These are phyloP conservation scores for Fermentozyma sake DNA, from an alignment of 1,139 yeast species.

Conservation along the genomic window DNA sequence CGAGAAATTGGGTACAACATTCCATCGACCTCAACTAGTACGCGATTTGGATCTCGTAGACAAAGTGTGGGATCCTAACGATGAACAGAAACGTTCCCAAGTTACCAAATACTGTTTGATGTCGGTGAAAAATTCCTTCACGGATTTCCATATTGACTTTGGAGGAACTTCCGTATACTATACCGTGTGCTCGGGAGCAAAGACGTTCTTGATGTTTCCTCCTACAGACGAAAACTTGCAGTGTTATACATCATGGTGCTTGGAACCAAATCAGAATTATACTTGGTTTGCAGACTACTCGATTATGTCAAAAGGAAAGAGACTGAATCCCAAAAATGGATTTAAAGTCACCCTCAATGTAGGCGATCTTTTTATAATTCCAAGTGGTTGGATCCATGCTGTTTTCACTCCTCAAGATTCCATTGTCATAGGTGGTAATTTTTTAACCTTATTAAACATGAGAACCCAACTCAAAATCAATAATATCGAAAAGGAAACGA, in stretches of 20 bases:
- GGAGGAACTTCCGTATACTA: slow-evolving; percentile 93
- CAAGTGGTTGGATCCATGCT: slow-evolving; percentile 93
- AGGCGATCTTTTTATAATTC: slow-evolving; percentile 79
- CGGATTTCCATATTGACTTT: slow-evolving; percentile 89
- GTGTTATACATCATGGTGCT: slow-evolving; percentile 71
- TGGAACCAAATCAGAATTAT: slow-evolving; percentile 55
- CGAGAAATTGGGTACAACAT: slow-evolving; percentile 45
- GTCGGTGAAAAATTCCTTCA: slow-evolving; percentile 78
- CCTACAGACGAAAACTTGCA: slow-evolving; percentile 62
- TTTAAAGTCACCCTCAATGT: slow-evolving; percentile 56
- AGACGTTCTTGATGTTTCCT: slow-evolving; percentile 73
- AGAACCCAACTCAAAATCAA: slow-evolving; percentile 58
- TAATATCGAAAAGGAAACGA: slow-evolving; percentile 59
- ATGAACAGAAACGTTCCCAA: slow-evolving; percentile 46
- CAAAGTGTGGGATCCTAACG: slow-evolving; percentile 49
- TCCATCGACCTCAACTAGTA: slow-evolving; percentile 65
- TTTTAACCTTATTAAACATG: slow-evolving; percentile 61
- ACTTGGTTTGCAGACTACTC: slow-evolving; percentile 62
- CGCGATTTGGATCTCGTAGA: slow-evolving; percentile 67
- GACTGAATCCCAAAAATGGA: slow-evolving; percentile 39
- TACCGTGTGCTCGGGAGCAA: slow-evolving; percentile 69
- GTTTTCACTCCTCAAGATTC: slow-evolving; percentile 82
- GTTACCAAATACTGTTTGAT: slow-evolving; percentile 82
- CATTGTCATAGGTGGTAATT: slow-evolving; percentile 84
- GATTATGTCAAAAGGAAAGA: slow-evolving; percentile 21